Base-by-base conservation (phyloP, 495 filamentous ascomycete genomes). In the Glonium stellatum region DNA sequence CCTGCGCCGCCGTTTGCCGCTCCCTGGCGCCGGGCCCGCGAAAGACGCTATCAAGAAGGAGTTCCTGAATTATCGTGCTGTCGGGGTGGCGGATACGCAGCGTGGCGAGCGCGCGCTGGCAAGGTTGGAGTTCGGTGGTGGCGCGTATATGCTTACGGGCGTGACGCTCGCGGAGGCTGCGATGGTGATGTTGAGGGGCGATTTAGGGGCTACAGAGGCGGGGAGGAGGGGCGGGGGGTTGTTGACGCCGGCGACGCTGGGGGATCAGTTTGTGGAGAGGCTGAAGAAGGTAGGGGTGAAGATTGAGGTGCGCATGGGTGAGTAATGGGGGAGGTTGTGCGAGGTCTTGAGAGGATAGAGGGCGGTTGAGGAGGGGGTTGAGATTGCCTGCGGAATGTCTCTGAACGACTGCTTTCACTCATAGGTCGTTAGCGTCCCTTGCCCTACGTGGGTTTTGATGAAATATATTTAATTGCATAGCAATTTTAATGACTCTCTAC, bases 171-270 rank as follows among this genome's bases (percentile, higher is more conserved):
- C 83, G 1, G 81, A 91, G 70, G 89, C 84, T 5, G 90, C 88
- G 1, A 80, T 84, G 61, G 81, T 84, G 3, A 74, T 96, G 34
- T 75, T 95, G 15, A 75, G 83, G 23, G 81, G 88, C 34, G 82
- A 82, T 35, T 12, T 67, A 5, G 54, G 10, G 5, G 44, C 13
- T 4, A 78, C 79, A 22, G 70, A 79, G 11, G 80, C 76, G 55
- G 78, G 78, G 62, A 75, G 80, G 19, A 76, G 88, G 0, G 75
- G 79, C 0, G 85, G 88, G 23, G 89, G 89, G 10, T 75, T 95
- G 23, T 83, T 90, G 19, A 96, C 90, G 0, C 80, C 90, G n/a
- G 87, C 89, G n/a, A 87, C 82, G 41, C 72, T 96, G 39, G 90
- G 90, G 0, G 86, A 91, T 70, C 76, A 77, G 31, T 91, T 82